Evolutionary conservation across 176 grass and related monocot genomes (phyloP), one percentile per base, ranked within the genome.

Genomic region (Lolium rigidum): DNA sequence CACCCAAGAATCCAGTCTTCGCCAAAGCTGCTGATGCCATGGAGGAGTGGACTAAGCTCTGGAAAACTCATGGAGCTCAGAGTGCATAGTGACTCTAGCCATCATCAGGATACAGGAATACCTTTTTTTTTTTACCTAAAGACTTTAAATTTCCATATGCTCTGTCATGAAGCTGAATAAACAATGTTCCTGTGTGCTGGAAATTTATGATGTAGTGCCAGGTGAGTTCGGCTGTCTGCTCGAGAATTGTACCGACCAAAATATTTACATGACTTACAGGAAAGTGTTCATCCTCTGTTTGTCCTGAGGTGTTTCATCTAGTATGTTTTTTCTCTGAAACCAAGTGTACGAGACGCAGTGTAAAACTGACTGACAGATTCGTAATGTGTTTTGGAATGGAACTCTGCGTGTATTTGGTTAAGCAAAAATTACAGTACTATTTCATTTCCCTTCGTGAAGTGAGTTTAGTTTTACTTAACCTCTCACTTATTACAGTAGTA

Each of bases 31-130:
- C 94, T 1, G 83, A 94, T 58, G 90, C 90, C 2, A 99, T 99
- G 97, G 90, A 91, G 56, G 94, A 95, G 60, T 96, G 97, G 94
- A 77, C 86, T 56, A 90, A 90, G 5, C 88, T 99, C 39, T 99
- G 97, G 97, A 92, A 94, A 72, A 52, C 90, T 81, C 63, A 90
- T 83, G 92, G 85, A 22, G 81, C 82, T 77, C 81, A 86, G 50
- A 78, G 48, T 21, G 79, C 74, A 1, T 96, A 85, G 70, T 31
- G 41, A 81, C 58, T 57, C 28, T 26, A 25, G 6, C 7, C 24
- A 37, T 56, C 46, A 28, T 62, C 78, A 13, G 49, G 35, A 20
- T 38, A 21, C 73, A 20, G 60, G 41, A n/a, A 67, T 64, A 78
- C 58, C 64, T 85, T 69, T 62, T 82, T 83, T 55, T 79, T 35